Evolutionary conservation across 225 moss, liverwort and hornwort genomes (phyloP).

Genomic region (Asterella californica): DNA sequence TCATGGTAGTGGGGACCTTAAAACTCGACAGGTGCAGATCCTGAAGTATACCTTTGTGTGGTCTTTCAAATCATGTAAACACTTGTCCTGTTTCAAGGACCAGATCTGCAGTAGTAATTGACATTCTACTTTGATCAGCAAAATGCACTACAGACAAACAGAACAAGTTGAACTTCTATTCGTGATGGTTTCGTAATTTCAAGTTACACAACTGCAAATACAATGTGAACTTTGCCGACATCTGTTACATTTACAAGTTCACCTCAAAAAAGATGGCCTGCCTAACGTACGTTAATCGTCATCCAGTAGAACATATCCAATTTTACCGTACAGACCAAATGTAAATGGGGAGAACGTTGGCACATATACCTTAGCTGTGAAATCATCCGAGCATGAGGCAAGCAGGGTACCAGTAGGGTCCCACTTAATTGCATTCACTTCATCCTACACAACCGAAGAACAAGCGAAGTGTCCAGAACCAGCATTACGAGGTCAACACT

Average conservation of each 20-base stretch:
- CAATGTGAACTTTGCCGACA: not conserved
- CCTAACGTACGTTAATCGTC: too few relatives aligned
- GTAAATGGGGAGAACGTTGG: not conserved
- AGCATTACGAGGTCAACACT: too few relatives aligned
- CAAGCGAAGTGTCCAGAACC: not conserved
- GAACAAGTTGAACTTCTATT: not conserved
- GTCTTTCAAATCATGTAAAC: slow-evolving; percentile 94
- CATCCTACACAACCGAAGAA: slow-evolving; percentile 51
- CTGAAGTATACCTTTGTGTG: slow-evolving; percentile 64
- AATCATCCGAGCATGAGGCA: slow-evolving; percentile 97
- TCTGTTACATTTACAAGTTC: too few relatives aligned
- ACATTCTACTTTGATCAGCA: not conserved
- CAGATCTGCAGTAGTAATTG: slow-evolving; percentile 62
- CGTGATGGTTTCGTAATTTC: too few relatives aligned
- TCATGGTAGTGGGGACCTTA: not conserved
- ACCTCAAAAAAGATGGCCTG: too few relatives aligned
- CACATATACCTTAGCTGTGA: slow-evolving; percentile 75
- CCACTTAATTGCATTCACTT: slow-evolving; percentile 99
- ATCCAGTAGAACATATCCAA: too few relatives aligned
- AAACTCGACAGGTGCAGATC: not conserved
- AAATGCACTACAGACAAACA: not conserved
- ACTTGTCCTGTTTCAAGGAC: slow-evolving; percentile 94
- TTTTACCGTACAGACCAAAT: not conserved
- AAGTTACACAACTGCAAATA: not conserved
- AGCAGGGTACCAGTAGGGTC: slow-evolving; percentile 92